phyloP scores from a whole-genome alignment of 805 yeast species.

The Debaryomyces maramus region DNA sequence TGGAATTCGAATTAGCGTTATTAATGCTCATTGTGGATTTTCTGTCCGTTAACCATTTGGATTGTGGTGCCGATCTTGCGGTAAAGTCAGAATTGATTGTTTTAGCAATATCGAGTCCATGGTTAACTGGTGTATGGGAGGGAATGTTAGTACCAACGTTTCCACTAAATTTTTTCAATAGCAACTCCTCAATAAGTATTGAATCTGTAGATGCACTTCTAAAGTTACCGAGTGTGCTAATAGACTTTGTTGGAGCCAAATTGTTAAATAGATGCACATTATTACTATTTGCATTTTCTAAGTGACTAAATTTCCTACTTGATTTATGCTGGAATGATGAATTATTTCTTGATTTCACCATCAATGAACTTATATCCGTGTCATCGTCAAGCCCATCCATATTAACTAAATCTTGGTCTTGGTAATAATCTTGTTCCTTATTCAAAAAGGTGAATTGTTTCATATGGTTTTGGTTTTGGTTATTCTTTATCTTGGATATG shows the following conservation, averaged over 20 bases:
- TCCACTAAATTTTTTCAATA: conserved; percentile 28
- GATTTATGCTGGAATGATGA: conserved; percentile 17
- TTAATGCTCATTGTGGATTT: not conserved
- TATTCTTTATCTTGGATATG: conserved; percentile 20
- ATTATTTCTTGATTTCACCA: conserved; percentile 26
- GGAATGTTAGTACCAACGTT: not conserved
- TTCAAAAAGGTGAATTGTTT: conserved; percentile 38
- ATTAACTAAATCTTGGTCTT: conserved; percentile 29
- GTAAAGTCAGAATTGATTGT: conserved; percentile 3
- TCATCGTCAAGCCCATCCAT: conserved; percentile 20
- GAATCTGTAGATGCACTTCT: conserved; percentile 42
- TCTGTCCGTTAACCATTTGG: conserved; percentile 1
- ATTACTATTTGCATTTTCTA: conserved; percentile 11
- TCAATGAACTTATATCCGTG: conserved; percentile 25
- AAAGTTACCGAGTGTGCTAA: conserved; percentile 33
- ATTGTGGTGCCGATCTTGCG: not conserved
- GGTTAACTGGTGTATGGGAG: conserved; percentile 2
- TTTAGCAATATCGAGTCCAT: conserved; percentile 4
- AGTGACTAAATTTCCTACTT: conserved; percentile 14
- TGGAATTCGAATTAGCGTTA: not conserved
- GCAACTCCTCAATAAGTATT: conserved; percentile 33
- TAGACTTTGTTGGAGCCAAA: conserved; percentile 30
- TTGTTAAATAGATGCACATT: conserved; percentile 5
- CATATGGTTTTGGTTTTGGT: conserved; percentile 14
- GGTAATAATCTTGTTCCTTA: conserved; percentile 27